Evolutionary conservation across 2,329 filamentous ascomycete species (phyloP).

Genomic region (Neopestalotiopsis sp.): DNA sequence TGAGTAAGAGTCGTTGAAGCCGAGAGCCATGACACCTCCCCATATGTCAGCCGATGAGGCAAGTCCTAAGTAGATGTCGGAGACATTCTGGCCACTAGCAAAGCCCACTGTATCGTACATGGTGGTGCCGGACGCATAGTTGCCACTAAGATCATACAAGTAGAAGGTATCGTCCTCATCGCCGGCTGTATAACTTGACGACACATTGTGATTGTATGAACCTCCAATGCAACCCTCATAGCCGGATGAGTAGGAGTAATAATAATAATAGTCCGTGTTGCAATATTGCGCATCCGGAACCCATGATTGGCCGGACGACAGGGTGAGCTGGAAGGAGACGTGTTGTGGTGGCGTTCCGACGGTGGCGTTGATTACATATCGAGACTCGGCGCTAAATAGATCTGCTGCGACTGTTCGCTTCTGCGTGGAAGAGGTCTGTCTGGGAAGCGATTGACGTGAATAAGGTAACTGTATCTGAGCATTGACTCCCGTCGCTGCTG

Average conservation of each 20-base stretch:
- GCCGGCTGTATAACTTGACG: constrained; percentile 26
- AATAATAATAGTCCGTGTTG: not conserved
- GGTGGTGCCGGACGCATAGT: constrained; percentile 27
- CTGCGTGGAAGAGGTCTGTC: constrained; percentile 7
- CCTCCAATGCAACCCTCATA: constrained; percentile 30
- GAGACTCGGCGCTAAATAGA: constrained; percentile 5
- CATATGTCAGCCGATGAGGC: constrained; percentile 23
- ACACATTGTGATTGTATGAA: constrained; percentile 29
- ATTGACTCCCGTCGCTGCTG: constrained; percentile 4
- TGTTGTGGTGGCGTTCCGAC: constrained; percentile 33
- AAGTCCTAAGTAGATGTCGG: constrained; percentile 36
- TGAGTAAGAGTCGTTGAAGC: constrained; percentile 29
- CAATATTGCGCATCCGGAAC: constrained; percentile 28
- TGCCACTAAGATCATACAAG: constrained; percentile 21
- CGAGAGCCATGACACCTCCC: constrained; percentile 37
- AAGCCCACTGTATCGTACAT: constrained; percentile 35
- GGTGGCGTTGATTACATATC: constrained; percentile 21
- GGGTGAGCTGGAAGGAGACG: constrained; percentile 33
- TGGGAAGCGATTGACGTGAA: constrained; percentile 14
- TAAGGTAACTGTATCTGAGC: constrained; percentile 23
- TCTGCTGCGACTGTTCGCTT: constrained; percentile 11
- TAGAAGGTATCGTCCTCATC: constrained; percentile 21
- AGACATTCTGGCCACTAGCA: constrained; percentile 27
- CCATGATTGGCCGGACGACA: constrained; percentile 34
- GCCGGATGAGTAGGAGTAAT: not conserved